These are phyloP conservation scores for Sextonia rubra DNA, from an alignment of 164 flowering plant genomes.

Conservation along the genomic window DNA sequence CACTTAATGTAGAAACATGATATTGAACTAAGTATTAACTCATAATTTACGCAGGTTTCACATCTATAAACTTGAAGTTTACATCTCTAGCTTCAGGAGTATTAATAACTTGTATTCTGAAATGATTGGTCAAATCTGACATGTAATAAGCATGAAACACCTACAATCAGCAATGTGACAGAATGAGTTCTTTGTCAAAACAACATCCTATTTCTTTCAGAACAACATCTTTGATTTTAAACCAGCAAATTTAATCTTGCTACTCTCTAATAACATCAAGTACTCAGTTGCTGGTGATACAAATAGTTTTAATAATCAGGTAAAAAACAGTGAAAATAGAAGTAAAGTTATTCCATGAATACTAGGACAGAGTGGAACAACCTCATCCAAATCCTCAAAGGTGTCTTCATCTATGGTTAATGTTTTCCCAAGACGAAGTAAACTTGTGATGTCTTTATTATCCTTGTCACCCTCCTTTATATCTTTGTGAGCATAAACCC, in stretches of 20 bases:
- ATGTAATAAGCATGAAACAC: too few species aligned
- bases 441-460: conserved; percentile 85
- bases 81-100: neutral
- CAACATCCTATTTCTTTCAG: too few species aligned
- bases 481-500: conserved; percentile 91
- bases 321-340: neutral
- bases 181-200: too few species aligned
- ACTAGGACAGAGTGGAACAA: neutral
- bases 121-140: neutral
- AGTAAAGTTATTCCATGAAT: neutral
- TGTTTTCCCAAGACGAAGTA: conserved; percentile 85
- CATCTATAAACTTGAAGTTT: neutral
- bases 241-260: too few species aligned
- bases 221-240: too few species aligned
- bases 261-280: too few species aligned
- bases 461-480: conserved; percentile 92
- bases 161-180: too few species aligned
- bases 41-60: neutral
- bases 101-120: neutral
- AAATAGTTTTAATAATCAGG: neutral
- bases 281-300: too few species aligned
- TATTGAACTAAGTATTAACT: neutral
- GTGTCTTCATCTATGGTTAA: conserved; percentile 90
- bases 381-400: conserved; percentile 96
- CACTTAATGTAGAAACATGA: too few species aligned